phyloP scores from a whole-genome alignment of 306 rosid species.

The Senna tora region DNA sequence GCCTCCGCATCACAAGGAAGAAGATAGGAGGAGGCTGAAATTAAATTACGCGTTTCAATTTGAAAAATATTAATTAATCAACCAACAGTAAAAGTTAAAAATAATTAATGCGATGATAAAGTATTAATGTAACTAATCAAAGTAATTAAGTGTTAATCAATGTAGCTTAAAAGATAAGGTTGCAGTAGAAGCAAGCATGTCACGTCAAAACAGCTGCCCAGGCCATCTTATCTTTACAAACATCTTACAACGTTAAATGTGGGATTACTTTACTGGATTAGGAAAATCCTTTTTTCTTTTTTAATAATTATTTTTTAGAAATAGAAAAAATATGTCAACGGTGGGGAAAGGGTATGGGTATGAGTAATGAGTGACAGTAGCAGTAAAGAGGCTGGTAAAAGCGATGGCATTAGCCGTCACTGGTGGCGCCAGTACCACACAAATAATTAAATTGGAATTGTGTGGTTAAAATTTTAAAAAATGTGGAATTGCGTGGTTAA shows the following conservation, averaged over 20 bases:
- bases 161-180: neutral
- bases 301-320: too few relatives aligned
- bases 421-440: too few relatives aligned
- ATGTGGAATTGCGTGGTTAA: too few relatives aligned
- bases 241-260: neutral
- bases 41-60: neutral
- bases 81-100: neutral
- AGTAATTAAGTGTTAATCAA: neutral
- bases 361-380: neutral
- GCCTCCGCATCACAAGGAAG: conserved; percentile 14
- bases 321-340: neutral
- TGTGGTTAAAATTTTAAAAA: too few relatives aligned
- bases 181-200: neutral
- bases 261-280: neutral
- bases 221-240: neutral
- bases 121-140: neutral
- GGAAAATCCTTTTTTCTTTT: neutral
- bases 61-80: neutral
- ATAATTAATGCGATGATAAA: neutral
- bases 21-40: conserved; percentile 22
- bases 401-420: neutral
- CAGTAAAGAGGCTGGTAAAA: neutral
- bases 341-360: too few relatives aligned
- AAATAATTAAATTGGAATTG: too few relatives aligned
- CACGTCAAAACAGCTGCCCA: neutral